phyloP scores from a whole-genome alignment of 768 basidiomycete species.

The Mycena filopes region DNA sequence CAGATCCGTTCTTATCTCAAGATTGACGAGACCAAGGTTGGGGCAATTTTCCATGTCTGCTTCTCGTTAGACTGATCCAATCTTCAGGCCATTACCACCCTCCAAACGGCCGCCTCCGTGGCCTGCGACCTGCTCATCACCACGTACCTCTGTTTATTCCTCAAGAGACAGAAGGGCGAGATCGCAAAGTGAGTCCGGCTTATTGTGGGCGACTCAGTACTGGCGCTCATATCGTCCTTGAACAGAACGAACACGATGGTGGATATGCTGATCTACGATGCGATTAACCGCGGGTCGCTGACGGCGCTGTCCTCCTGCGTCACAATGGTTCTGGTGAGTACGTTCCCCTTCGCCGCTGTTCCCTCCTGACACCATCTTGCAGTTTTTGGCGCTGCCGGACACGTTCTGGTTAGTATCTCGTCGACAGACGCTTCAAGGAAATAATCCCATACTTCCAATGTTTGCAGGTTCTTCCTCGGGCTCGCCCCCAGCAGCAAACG shows the following conservation, averaged over 20 bases:
- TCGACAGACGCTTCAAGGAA: too few species aligned
- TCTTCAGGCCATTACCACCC: constrained; percentile 20
- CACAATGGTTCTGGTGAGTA: constrained; percentile 23
- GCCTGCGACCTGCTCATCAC: constrained; percentile 28
- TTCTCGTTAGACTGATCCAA: not conserved
- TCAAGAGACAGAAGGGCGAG: constrained; percentile 14
- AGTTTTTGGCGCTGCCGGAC: constrained; percentile 25
- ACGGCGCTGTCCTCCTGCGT: constrained; percentile 14
- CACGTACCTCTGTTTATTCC: constrained; percentile 21
- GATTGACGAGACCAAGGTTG: constrained; percentile 26
- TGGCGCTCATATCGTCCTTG: not conserved
- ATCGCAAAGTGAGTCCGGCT: constrained; percentile 16
- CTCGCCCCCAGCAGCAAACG: constrained; percentile 30
- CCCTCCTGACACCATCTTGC: not conserved
- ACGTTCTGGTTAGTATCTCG: too few species aligned
- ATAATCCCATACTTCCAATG: too few species aligned
- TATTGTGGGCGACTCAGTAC: too few species aligned
- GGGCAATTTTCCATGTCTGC: not conserved
- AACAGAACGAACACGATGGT: constrained; percentile 22
- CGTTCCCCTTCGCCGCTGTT: not conserved
- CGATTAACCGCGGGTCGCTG: constrained; percentile 27
- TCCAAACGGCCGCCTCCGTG: constrained; percentile 26
- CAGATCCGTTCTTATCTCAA: constrained; percentile 14
- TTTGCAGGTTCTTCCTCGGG: constrained; percentile 30
- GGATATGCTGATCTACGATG: constrained; percentile 25